Evolutionary conservation across 805 yeast species (phyloP), one percentile per base, ranked within the genome.

Genomic region (Saccharomycopsis olivae): DNA sequence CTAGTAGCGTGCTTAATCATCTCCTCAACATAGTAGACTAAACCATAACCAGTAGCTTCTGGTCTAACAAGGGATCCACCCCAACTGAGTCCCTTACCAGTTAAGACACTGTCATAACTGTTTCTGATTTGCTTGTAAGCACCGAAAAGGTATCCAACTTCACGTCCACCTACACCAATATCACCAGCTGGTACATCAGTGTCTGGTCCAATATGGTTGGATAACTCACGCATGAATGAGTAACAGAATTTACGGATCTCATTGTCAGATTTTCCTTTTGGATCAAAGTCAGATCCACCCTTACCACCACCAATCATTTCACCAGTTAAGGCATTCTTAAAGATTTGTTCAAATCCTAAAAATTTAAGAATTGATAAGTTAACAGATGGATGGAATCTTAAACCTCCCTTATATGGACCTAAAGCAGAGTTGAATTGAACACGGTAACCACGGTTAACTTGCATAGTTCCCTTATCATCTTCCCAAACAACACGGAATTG

Each of bases 101-200:
- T 89, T 55, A 89, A 73, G 39, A 89, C 94, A 74, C 97, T 97
- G 64, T 89, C 89, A 80, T 87, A 89, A 59, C 78, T 71, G 79
- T 89, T 89, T 66, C 74, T 80, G 77, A 73, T 72, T 56, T 73
- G 71, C 75, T 87, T 86, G 87, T 84, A 89, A 53, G 96, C 96
- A 68, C 98, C 98, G 55, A 86, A 92, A 61, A 89, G 69, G 83
- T 63, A 89, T 54, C 96, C 95, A 51, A 87, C 73, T 69, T 86
- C 95, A 65, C 94, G 77, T 56, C 96, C 97, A 69, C 96, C 95
- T 50, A 86, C 94, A 73, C 95, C 95, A 63, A 89, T 89, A 68
- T 89, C 98, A 66, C 98, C 98, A 52, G 98, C 98, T 60, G 98
- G 98, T 41, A 92, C 96, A 68, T 89, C 98, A 46, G 95, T 86